Conservation (phyloP, 208 protist genomes). For the Leishmania tarentolae region DNA sequence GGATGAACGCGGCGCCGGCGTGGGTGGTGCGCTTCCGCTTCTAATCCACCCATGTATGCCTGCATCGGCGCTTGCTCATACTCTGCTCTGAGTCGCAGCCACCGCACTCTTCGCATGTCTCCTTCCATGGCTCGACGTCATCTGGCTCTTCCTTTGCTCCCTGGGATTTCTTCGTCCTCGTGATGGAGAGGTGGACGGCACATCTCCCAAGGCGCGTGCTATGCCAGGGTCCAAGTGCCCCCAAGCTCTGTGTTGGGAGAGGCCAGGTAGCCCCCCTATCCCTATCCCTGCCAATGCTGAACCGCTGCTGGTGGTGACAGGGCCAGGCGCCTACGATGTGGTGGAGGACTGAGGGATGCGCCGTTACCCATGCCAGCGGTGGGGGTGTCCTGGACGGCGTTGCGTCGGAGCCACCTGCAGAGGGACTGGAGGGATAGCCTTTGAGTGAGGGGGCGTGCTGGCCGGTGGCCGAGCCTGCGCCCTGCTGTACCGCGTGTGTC, state of each 20-base stretch:
- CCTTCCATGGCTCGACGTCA: not conserved
- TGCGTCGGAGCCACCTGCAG: not conserved
- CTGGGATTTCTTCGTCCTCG: not conserved
- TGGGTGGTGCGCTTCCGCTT: slow-evolving; percentile 64
- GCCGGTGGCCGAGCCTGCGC: too few relatives aligned
- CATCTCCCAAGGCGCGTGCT: too few relatives aligned
- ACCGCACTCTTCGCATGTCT: not conserved
- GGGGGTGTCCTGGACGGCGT: too few relatives aligned
- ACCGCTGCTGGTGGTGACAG: too few relatives aligned
- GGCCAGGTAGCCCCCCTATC: too few relatives aligned
- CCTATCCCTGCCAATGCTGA: too few relatives aligned
- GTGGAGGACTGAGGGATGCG: too few relatives aligned
- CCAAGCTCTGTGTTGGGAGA: too few relatives aligned
- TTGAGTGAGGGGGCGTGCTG: not conserved
- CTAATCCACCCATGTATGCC: slow-evolving; percentile 4
- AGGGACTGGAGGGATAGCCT: not conserved
- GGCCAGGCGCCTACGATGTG: too few relatives aligned
- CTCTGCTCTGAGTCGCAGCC: not conserved
- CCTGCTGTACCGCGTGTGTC: not conserved
- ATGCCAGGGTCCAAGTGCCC: too few relatives aligned
- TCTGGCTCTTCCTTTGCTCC: not conserved
- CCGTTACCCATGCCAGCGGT: too few relatives aligned
- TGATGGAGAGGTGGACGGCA: too few relatives aligned
- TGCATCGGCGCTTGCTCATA: not conserved
- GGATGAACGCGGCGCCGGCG: slow-evolving; percentile 70